These are phyloP conservation scores for Didymella pomorum DNA, from an alignment of 2,329 filamentous ascomycete species.

Conservation along the genomic window DNA sequence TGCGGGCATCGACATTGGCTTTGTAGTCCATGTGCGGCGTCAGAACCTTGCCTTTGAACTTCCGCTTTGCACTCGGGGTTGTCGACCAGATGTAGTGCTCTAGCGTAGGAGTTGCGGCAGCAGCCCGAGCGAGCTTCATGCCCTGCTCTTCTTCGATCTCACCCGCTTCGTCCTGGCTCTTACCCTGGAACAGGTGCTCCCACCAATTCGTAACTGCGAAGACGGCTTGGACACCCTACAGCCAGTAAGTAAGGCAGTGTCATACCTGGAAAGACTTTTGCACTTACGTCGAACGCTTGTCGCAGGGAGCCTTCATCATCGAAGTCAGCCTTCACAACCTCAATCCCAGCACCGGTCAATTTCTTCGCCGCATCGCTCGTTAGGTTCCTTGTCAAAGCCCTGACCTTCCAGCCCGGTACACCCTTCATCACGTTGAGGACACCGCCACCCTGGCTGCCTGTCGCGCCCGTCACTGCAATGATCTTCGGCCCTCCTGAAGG, in stretches of 20 bases:
- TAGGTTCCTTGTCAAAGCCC: conserved; percentile 33
- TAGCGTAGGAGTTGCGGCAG: conserved; percentile 48
- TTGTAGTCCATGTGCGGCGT: conserved; percentile 58
- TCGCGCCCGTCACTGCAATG: conserved; percentile 41
- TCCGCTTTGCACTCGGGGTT: conserved; percentile 47
- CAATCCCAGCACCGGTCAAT: conserved; percentile 30
- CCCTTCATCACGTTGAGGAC: conserved; percentile 39
- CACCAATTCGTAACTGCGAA: conserved; percentile 41
- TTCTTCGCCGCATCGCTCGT: conserved; percentile 33
- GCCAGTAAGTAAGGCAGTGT: too few species aligned
- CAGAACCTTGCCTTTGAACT: conserved; percentile 44
- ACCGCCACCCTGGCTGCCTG: conserved; percentile 39
- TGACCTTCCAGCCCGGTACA: conserved; percentile 33
- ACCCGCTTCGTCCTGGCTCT: conserved; percentile 43
- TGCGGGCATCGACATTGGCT: conserved; percentile 52
- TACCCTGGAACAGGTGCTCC: conserved; percentile 44
- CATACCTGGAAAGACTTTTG: too few species aligned
- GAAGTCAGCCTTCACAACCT: conserved; percentile 33
- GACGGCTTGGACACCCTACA: too few species aligned
- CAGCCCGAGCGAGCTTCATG: conserved; percentile 55
- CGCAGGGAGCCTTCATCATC: conserved; percentile 31
- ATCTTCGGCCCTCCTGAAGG: conserved; percentile 29
- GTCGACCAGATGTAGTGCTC: conserved; percentile 59
- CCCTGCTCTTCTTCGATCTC: conserved; percentile 52
- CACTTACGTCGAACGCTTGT: conserved; percentile 21